Evolutionary conservation across 768 basidiomycete species (phyloP), one percentile per base, ranked within the genome.

Genomic region (Pleurotus ostreatus): DNA sequence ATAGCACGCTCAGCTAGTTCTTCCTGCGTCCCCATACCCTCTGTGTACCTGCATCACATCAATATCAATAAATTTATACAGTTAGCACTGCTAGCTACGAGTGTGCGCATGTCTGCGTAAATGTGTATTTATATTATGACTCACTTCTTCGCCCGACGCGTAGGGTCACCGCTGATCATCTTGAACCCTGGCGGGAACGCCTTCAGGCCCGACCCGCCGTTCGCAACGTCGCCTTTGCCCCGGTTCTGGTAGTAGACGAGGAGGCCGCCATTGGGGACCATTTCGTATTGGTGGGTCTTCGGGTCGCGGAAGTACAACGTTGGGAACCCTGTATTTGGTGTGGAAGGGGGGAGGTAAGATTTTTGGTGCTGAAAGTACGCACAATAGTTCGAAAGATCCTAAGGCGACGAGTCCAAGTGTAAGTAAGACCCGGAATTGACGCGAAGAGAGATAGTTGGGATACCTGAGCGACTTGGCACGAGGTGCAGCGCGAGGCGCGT

Each of bases 341-440:
- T n/a, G 41, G 4, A 4, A 22, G 12, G 41, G 9, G 41, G 4
- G n/a, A 22, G 41, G 12, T 30, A 22, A 16, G 39, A 20, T 16
- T 26, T 34, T 34, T 15, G 3, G 13, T 55, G 16, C 22, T 15
- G 39, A 15, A 9, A 7, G 23, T 22, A 18, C 15, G 46, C 16
- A 74, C 75, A 76, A 59, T 76, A 76, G 57, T 74, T 74, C 8
- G 74, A 73, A 4, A 68, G 55, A 55, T 77, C 74, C 70, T 76
- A 49, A 15, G 23, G 55, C 45, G 5, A 8, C 55, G 12, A 26
- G 34, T 18, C 16, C 37, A 37, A 39, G 15, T 11, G 9, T n/a
- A 34, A 7, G 7, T 26, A 13, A 23, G 23, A 18, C 26, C 30
- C 15, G 16, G 39, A 16, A 34, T 11, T 34, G 30, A 34, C 30